A percentile compares a stretch with the other conserved stretches of the same genome.
Evolutionary conservation across 257 asterid species (phyloP).

Genomic region (Paulownia fortunei): DNA sequence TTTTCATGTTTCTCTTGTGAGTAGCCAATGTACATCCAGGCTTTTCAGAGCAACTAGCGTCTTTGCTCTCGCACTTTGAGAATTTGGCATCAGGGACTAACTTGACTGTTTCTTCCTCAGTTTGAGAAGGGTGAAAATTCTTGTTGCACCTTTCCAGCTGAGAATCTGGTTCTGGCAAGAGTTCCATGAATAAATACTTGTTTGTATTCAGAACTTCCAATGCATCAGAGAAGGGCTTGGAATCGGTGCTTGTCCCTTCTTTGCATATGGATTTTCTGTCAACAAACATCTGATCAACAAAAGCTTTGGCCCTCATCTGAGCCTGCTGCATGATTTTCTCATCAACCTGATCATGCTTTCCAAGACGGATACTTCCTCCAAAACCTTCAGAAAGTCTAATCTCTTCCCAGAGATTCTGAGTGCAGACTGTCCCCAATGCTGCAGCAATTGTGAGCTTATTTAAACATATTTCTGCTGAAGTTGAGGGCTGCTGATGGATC

Average conservation of each 20-base stretch:
- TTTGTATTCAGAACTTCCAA: conserved; percentile 53
- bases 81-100: no score
- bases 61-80: no score
- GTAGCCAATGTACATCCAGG: neutral
- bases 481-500: neutral
- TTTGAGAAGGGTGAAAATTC: neutral
- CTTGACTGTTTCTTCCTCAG: conserved; percentile 4
- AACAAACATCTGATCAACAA: conserved; percentile 49
- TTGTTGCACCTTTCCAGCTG: neutral
- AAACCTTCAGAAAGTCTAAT: conserved; percentile 19
- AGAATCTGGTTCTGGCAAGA: conserved; percentile 48
- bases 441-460: conserved; percentile 35
- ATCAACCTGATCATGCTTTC: conserved; percentile 33
- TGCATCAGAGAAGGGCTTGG: conserved; percentile 60
- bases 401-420: conserved; percentile 33
- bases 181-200: conserved; percentile 37
- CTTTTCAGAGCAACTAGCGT: neutral
- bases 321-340: conserved; percentile 43
- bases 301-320: conserved; percentile 53
- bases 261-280: conserved; percentile 36
- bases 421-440: conserved; percentile 35
- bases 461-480: conserved; percentile 32
- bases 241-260: conserved; percentile 27
- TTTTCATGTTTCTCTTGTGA: conserved; percentile 30
- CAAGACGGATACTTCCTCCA: conserved; percentile 18